Conservation (phyloP, 2,329 filamentous ascomycete genomes). For the Emergomyces africanus region DNA sequence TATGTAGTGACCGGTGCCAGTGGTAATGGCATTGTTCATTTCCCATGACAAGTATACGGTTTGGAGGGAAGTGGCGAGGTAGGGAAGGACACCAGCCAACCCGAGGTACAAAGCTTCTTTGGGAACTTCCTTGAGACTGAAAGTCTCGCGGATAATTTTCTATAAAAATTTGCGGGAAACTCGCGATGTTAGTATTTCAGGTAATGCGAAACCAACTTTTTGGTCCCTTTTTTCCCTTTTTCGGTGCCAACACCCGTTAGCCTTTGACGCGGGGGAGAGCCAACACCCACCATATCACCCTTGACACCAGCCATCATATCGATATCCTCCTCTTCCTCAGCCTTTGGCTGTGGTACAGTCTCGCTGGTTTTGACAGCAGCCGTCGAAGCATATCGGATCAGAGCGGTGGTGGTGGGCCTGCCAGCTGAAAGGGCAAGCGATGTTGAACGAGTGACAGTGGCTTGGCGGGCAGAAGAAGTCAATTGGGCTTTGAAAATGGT, state of each 20-base stretch:
- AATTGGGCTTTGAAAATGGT: constrained; percentile 33
- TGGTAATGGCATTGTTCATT: constrained; percentile 53
- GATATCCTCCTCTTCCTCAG: constrained; percentile 26
- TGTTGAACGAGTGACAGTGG: constrained; percentile 23
- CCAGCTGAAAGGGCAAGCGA: constrained; percentile 31
- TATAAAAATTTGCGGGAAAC: constrained; percentile 20
- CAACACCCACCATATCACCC: constrained; percentile 44
- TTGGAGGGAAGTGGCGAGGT: constrained; percentile 68
- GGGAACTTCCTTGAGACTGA: constrained; percentile 52
- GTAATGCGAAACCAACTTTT: background rate
- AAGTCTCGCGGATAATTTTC: constrained; percentile 56
- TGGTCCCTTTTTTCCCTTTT: no score
- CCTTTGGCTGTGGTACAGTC: constrained; percentile 33
- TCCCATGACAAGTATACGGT: constrained; percentile 76
- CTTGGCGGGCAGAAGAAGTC: constrained; percentile 29
- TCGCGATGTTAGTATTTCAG: background rate
- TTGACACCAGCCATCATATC: constrained; percentile 43
- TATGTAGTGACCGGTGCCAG: constrained; percentile 52
- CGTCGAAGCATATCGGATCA: constrained; percentile 36
- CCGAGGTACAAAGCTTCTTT: constrained; percentile 56
- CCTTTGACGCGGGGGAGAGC: background rate
- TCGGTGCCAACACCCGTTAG: background rate
- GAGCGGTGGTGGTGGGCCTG: constrained; percentile 35
- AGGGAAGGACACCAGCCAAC: constrained; percentile 69
- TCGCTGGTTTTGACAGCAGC: constrained; percentile 14